Base-by-base conservation (phyloP, 2,329 filamentous ascomycete species). In the Mycogone perniciosa region DNA sequence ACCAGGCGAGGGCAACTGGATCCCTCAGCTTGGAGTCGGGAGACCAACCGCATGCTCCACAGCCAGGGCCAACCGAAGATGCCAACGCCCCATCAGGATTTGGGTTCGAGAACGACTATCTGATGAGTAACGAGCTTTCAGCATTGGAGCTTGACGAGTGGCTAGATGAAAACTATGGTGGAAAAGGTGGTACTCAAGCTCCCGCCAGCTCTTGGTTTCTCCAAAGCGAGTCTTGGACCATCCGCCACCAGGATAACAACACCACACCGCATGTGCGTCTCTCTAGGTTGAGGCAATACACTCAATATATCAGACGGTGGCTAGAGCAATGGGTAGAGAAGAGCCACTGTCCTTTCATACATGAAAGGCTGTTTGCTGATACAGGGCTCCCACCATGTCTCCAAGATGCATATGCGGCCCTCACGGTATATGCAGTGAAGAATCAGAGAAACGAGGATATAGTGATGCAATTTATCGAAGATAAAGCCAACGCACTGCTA, bases 401-500 rank as follows among this genome's bases (percentile, higher is more conserved):
- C 0, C 60, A 64, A 46, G 62, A 64, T 45, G 62, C 59, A n/a
- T 66, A 60, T 52, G 59, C 60, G 8, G 51, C 57, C 10, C 48
- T 64, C 20, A 48, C 61, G 0, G 55, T 56, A 5, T 66, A 66
- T 46, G 26, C 54, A 1, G 44, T 57, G 40, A 62, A 60, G 48
- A 66, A 59, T 8, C 46, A 59, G 4, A 47, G 52, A 7, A 66
- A 59, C 39, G 55, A 61, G 30, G 52, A 59, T 1, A 47, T 57
- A 2, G 56, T 63, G 2, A 54, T 64, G 46, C 56, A 54, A 27
- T 59, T 64, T 29, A 49, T 63, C 26, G 57, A 64, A 38, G 53
- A 61, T 7, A 52, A 56, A 30, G 50, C 47, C 1, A 40, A 52
- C 4, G 37, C 43, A 3, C 39, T 64, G 13, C 30, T 58, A 3